phyloP scores from a whole-genome alignment of 768 basidiomycete species.

The Lactarius indigo region DNA sequence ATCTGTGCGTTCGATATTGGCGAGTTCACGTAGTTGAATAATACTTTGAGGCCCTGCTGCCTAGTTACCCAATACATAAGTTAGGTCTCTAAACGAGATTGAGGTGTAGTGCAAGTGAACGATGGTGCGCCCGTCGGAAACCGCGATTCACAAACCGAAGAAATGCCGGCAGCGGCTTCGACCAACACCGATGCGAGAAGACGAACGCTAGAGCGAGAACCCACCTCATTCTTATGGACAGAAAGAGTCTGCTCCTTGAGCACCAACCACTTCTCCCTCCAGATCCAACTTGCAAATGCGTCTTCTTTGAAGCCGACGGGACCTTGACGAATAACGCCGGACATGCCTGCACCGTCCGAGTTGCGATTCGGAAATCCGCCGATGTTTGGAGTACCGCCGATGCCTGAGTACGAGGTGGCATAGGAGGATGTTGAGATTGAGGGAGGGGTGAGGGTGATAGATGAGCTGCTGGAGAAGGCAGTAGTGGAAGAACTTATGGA shows the following conservation, averaged over 20 bases:
- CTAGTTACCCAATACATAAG: conserved; percentile 32
- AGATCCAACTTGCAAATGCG: conserved; percentile 86
- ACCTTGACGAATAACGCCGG: conserved; percentile 64
- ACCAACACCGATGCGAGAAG: neutral
- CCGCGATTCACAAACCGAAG: neutral
- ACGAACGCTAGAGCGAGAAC: conserved; percentile 31
- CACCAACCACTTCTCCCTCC: conserved; percentile 87
- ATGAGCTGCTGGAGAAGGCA: conserved; percentile 56
- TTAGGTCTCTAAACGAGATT: neutral
- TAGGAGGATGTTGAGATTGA: conserved; percentile 58
- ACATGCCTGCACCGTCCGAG: conserved; percentile 34
- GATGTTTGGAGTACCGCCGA: conserved; percentile 82
- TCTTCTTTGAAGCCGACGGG: conserved; percentile 90
- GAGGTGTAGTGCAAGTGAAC: neutral
- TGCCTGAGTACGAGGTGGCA: conserved; percentile 67
- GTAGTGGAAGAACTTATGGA: conserved; percentile 45
- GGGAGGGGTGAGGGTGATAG: conserved; percentile 48
- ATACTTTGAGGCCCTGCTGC: conserved; percentile 53
- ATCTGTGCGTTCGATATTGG: conserved; percentile 88
- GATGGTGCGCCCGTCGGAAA: neutral
- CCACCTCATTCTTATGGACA: conserved; percentile 90
- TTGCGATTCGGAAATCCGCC: conserved; percentile 73
- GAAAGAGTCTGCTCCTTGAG: conserved; percentile 74
- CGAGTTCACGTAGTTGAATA: conserved; percentile 71
- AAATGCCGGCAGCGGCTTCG: neutral